Conservation (phyloP, 1,139 yeast species). For the Candida sanyaensis region DNA sequence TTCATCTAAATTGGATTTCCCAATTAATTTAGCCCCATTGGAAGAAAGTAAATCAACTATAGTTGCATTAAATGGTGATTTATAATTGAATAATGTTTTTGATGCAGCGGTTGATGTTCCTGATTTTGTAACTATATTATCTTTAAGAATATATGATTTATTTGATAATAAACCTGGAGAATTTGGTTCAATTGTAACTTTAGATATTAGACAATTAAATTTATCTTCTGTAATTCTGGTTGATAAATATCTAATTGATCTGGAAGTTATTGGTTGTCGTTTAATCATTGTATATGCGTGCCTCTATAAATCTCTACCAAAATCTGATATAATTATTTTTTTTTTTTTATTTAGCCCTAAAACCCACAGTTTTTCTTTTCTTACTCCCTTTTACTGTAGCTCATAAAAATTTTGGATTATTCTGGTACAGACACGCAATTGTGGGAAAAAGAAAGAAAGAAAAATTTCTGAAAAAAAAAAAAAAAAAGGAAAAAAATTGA, state of each 20-base stretch:
- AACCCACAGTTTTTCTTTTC: background rate
- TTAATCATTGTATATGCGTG: background rate
- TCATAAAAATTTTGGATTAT: no score
- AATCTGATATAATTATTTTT: background rate
- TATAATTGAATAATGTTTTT: slow-evolving; percentile 53
- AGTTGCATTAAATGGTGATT: slow-evolving; percentile 83
- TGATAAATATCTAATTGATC: slow-evolving; percentile 1
- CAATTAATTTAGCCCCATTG: slow-evolving; percentile 59
- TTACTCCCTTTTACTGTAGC: no score
- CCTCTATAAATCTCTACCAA: background rate
- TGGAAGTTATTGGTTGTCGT: background rate
- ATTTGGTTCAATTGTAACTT: slow-evolving; percentile 3
- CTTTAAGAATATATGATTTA: slow-evolving; percentile 48
- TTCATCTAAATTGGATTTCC: slow-evolving; percentile 94
- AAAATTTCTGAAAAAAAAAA: background rate
- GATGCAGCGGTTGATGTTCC: slow-evolving; percentile 81
- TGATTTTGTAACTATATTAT: slow-evolving; percentile 69
- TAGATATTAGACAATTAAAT: slow-evolving; percentile 12
- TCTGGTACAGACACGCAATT: background rate
- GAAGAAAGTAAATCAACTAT: slow-evolving; percentile 54
- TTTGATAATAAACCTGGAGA: slow-evolving; percentile 10
- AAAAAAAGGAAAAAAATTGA: no score
- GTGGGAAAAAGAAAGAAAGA: slow-evolving; percentile 2
- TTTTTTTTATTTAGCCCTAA: no score
- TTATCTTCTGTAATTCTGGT: background rate